Percentiles rank a stretch among this genome's conserved stretches.
phyloP scores from a whole-genome alignment of 2,329 filamentous ascomycete species.

The Calonectria ilicicola region DNA sequence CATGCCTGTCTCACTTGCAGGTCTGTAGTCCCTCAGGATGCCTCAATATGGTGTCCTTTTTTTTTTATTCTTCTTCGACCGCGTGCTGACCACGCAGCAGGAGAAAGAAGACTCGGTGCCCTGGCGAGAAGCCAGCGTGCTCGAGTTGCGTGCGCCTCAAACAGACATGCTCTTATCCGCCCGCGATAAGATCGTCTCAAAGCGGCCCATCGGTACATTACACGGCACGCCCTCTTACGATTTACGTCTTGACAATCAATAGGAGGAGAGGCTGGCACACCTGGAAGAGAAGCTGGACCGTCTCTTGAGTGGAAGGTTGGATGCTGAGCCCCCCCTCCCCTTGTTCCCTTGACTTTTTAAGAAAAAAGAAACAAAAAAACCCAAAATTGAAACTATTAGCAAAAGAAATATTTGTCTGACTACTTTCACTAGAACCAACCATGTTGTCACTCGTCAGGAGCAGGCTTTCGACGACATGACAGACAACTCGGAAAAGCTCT shows the following conservation, averaged over 20 bases:
- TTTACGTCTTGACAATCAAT: slow-evolving; percentile 33
- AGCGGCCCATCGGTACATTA: slow-evolving; percentile 58
- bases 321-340: slow-evolving; percentile 13
- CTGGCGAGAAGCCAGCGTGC: slow-evolving; percentile 63
- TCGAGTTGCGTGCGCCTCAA: slow-evolving; percentile 62
- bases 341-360: not conserved
- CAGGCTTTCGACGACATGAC: slow-evolving; percentile 46
- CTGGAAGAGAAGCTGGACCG: slow-evolving; percentile 65
- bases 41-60: not conserved
- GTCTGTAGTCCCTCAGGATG: slow-evolving; percentile 43
- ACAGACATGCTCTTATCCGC: slow-evolving; percentile 60
- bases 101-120: slow-evolving; percentile 64
- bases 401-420: slow-evolving; percentile 40
- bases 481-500: slow-evolving; percentile 49
- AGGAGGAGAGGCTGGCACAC: slow-evolving; percentile 64
- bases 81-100: slow-evolving; percentile 34
- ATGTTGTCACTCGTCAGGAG: slow-evolving; percentile 39
- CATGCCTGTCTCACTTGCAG: slow-evolving; percentile 61
- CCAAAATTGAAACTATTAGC: not conserved
- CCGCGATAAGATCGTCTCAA: slow-evolving; percentile 50
- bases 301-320: slow-evolving; percentile 57
- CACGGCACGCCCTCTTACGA: not conserved
- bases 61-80: not conserved
- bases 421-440: slow-evolving; percentile 44
- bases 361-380: not conserved